Evolutionary conservation across 805 yeast species (phyloP).

Genomic region (Candida jianshihensis): DNA sequence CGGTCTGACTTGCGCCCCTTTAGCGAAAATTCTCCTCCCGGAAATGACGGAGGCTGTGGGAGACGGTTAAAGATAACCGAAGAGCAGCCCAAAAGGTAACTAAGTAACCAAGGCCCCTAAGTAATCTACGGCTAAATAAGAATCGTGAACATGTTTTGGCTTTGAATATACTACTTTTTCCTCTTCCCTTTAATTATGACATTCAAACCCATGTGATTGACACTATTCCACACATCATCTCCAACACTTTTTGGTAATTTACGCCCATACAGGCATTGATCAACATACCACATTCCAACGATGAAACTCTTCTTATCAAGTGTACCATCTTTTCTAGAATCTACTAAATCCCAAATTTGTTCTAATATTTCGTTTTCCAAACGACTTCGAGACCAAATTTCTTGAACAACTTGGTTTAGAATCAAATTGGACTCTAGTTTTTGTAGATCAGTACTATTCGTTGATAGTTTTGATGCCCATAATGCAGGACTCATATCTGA

Average conservation of each 20-base stretch:
- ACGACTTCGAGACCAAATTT: conserved; percentile 75
- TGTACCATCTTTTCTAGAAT: conserved; percentile 59
- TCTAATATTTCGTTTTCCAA: conserved; percentile 54
- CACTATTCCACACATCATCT: conserved; percentile 75
- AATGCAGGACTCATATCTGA: conserved; percentile 21
- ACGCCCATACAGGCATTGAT: conserved; percentile 90
- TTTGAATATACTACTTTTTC: conserved; percentile 1
- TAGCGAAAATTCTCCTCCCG: too few species aligned
- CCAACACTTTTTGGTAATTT: conserved; percentile 72
- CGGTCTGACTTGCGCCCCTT: too few species aligned
- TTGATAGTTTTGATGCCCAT: conserved; percentile 21
- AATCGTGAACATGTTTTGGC: not conserved
- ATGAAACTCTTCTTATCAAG: conserved; percentile 75
- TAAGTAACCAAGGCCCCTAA: too few species aligned
- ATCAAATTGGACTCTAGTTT: conserved; percentile 22
- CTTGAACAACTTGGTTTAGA: conserved; percentile 50
- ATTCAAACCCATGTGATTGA: conserved; percentile 40
- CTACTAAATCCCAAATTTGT: conserved; percentile 70
- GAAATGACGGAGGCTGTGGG: too few species aligned
- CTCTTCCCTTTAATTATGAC: conserved; percentile 21
- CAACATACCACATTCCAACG: conserved; percentile 98
- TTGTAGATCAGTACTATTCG: conserved; percentile 20
- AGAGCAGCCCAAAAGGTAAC: too few species aligned
- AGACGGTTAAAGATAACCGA: too few species aligned
- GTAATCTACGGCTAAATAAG: too few species aligned